These are phyloP conservation scores for Leucaena leucocephala DNA, from an alignment of 306 rosid species.

Conservation along the genomic window DNA sequence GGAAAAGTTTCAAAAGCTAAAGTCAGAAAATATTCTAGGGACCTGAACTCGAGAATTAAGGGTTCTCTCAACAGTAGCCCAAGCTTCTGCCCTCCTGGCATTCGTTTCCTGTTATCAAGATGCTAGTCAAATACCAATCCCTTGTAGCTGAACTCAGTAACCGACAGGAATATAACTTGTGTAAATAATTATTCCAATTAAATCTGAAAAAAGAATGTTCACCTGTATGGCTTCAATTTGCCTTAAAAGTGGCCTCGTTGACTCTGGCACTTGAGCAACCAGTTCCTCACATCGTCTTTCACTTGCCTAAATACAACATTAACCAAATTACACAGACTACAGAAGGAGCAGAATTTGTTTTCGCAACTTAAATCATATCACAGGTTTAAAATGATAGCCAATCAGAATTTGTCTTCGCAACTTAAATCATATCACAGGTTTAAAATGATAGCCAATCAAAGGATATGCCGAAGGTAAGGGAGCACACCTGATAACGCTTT, in stretches of 20 bases:
- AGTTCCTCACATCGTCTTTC: constrained; percentile 97
- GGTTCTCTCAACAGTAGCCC: constrained; percentile 94
- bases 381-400: constrained; percentile 1
- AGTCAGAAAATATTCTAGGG: constrained; percentile 35
- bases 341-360: constrained; percentile 24
- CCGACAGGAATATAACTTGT: constrained; percentile 29
- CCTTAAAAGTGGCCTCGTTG: constrained; percentile 96
- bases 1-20: constrained; percentile 20
- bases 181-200: background rate
- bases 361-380: constrained; percentile 28
- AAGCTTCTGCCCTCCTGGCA: constrained; percentile 90
- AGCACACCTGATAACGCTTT: constrained; percentile 86
- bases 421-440: constrained; percentile 26
- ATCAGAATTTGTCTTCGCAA: constrained; percentile 9
- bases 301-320: constrained; percentile 71
- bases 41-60: constrained; percentile 99
- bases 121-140: constrained; percentile 36
- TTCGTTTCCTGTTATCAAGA: constrained; percentile 79
- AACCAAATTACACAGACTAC: constrained; percentile 37
- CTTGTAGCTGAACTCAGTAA: constrained; percentile 35
- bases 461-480: constrained; percentile 34
- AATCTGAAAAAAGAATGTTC: constrained; percentile 21
- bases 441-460: constrained; percentile 19
- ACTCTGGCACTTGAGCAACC: constrained; percentile 96
- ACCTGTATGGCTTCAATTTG: constrained; percentile 99